A percentile compares a stretch with the other conserved stretches of the same genome.
Evolutionary conservation across 805 yeast species (phyloP).

Genomic region (Saccharomycopsis oosterbeekiorum): DNA sequence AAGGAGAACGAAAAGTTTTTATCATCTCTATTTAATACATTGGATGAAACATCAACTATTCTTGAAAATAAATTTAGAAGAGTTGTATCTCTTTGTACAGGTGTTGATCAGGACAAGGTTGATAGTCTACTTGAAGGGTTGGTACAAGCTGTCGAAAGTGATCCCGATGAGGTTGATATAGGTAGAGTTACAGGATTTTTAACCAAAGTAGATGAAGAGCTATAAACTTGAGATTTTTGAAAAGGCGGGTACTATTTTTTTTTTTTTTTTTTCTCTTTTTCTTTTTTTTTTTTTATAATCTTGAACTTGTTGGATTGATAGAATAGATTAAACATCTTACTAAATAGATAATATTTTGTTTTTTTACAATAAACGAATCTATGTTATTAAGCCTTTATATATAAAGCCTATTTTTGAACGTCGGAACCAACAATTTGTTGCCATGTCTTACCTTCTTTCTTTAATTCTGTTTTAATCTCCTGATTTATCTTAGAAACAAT

Average conservation of each 20-base stretch:
- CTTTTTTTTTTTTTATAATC: neutral
- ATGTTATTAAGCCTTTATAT: neutral
- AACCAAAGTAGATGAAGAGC: slow-evolving; percentile 34
- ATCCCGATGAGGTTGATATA: slow-evolving; percentile 58
- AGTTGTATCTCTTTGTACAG: slow-evolving; percentile 84
- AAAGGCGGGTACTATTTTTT: neutral
- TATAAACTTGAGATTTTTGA: neutral
- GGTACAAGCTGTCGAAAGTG: slow-evolving; percentile 84
- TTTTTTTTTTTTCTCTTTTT: neutral
- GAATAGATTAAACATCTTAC: neutral
- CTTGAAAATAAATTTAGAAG: slow-evolving; percentile 72
- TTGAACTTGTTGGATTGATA: neutral
- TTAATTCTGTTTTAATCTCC: slow-evolving; percentile 49
- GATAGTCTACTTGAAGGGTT: slow-evolving; percentile 76
- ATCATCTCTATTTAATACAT: slow-evolving; percentile 38
- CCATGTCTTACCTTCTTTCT: slow-evolving; percentile 78
- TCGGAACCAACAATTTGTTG: slow-evolving; percentile 63
- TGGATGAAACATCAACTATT: slow-evolving; percentile 44
- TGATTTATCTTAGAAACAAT: slow-evolving; percentile 51
- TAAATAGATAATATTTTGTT: neutral
- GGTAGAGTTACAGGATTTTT: slow-evolving; percentile 46
- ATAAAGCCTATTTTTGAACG: neutral
- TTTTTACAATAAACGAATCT: neutral
- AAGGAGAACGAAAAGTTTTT: slow-evolving; percentile 54
- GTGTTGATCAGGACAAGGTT: slow-evolving; percentile 71